Evolutionary conservation across 768 basidiomycete genomes (phyloP).

Genomic region (Guyanaporus albipodus): DNA sequence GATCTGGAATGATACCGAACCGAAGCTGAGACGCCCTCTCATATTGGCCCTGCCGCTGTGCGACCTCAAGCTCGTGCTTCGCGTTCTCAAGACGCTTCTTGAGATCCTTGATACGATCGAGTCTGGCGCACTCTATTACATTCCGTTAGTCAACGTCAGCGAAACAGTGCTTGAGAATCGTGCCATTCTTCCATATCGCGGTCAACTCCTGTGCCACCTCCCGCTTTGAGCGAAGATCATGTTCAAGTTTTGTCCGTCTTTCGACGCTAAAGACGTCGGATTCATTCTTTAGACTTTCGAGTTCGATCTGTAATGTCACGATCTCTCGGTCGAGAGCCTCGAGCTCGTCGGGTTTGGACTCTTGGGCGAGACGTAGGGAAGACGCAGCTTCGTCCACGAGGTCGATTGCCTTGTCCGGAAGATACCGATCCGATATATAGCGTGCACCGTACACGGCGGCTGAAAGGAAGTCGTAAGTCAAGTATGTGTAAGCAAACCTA

Average conservation of each 20-base stretch:
- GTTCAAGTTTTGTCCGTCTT: slow-evolving; percentile 63
- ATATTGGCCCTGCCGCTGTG: slow-evolving; percentile 84
- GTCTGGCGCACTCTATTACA: slow-evolving; percentile 55
- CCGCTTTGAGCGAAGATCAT: slow-evolving; percentile 55
- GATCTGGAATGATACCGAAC: slow-evolving; percentile 79
- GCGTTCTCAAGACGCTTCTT: slow-evolving; percentile 77
- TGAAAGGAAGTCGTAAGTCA: slow-evolving; percentile 18
- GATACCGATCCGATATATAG: slow-evolving; percentile 82
- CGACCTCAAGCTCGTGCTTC: slow-evolving; percentile 82
- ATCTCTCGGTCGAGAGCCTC: slow-evolving; percentile 81
- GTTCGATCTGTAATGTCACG: slow-evolving; percentile 83
- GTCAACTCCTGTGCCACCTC: slow-evolving; percentile 59
- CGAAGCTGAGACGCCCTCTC: slow-evolving; percentile 81
- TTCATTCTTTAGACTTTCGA: slow-evolving; percentile 88
- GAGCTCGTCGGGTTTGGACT: slow-evolving; percentile 81
- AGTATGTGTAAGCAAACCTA: neutral
- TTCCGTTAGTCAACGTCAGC: neutral
- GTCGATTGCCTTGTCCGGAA: slow-evolving; percentile 91
- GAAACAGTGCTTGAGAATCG: neutral
- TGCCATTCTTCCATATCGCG: slow-evolving; percentile 71
- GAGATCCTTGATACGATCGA: slow-evolving; percentile 66
- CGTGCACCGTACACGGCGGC: slow-evolving; percentile 82
- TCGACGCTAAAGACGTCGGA: slow-evolving; percentile 80
- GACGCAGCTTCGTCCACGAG: slow-evolving; percentile 93
- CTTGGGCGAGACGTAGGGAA: slow-evolving; percentile 80